Conservation (phyloP, 2,329 filamentous ascomycete species). For the Malbranchea cinnamomea region DNA sequence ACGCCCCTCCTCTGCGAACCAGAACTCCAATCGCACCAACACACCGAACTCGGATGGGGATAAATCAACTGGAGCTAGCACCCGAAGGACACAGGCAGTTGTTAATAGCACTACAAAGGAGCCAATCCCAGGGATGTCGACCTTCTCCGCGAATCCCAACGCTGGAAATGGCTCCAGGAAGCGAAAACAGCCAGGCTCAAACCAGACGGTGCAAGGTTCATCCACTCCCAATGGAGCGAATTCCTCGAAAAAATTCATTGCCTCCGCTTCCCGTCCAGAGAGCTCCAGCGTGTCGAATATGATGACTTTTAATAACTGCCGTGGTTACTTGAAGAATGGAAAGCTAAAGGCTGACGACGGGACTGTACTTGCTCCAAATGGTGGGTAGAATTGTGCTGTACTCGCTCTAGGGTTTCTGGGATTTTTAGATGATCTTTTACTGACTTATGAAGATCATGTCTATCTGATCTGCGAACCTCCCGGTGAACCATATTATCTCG, state of each 20-base stretch:
- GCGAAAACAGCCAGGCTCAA: slow-evolving; percentile 55
- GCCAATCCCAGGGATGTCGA: slow-evolving; percentile 42
- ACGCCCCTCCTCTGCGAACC: slow-evolving; percentile 15
- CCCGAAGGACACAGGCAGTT: slow-evolving; percentile 25
- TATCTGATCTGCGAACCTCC: slow-evolving; percentile 96
- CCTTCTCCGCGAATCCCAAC: slow-evolving; percentile 38
- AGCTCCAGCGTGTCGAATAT: slow-evolving; percentile 49
- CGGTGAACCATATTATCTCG: slow-evolving; percentile 94
- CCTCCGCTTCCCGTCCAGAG: slow-evolving; percentile 18
- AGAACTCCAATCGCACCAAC: slow-evolving; percentile 17
- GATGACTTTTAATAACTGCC: slow-evolving; percentile 67
- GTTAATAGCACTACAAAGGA: slow-evolving; percentile 28
- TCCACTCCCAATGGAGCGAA: slow-evolving; percentile 10
- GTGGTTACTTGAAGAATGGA: slow-evolving; percentile 55
- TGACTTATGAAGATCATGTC: slow-evolving; percentile 52
- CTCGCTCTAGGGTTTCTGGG: slow-evolving; percentile 5
- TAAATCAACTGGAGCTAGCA: slow-evolving; percentile 24
- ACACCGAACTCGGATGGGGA: slow-evolving; percentile 22
- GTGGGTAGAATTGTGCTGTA: slow-evolving; percentile 38
- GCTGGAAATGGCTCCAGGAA: slow-evolving; percentile 51
- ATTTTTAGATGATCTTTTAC: slow-evolving; percentile 7
- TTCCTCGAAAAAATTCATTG: slow-evolving; percentile 23
- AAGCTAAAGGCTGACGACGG: slow-evolving; percentile 83
- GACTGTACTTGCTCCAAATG: slow-evolving; percentile 67
- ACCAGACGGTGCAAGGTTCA: slow-evolving; percentile 20